phyloP scores from a whole-genome alignment of 768 basidiomycete genomes.

The Neoboletus brunneissimus region DNA sequence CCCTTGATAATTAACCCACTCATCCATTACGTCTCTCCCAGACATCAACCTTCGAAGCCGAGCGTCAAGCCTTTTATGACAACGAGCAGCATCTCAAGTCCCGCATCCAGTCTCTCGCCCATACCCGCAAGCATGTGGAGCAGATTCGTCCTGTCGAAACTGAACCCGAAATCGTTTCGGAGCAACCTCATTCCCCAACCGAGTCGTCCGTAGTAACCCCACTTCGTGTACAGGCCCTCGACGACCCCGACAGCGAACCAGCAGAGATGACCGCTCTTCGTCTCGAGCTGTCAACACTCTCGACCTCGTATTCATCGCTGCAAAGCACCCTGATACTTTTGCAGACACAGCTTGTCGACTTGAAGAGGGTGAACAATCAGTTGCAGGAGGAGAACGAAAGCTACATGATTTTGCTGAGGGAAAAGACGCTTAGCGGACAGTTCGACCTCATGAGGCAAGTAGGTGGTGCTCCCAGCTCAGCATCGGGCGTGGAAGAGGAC shows the following conservation, averaged over 20 bases:
- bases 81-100: conserved; percentile 92
- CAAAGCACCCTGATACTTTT: conserved; percentile 83
- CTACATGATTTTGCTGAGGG: conserved; percentile 90
- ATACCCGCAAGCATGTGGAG: conserved; percentile 58
- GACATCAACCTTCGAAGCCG: conserved; percentile 88
- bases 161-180: conserved; percentile 41
- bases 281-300: conserved; percentile 82
- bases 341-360: conserved; percentile 79
- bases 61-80: conserved; percentile 89
- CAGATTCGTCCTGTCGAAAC: conserved; percentile 32
- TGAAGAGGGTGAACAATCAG: conserved; percentile 84
- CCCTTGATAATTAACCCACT: conserved; percentile 14
- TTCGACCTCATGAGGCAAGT: conserved; percentile 75
- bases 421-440: conserved; percentile 87
- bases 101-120: conserved; percentile 76
- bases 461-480: conserved; percentile 42
- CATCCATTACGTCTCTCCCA: conserved; percentile 31
- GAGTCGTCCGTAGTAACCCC: conserved; percentile 22
- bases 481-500: conserved; percentile 41
- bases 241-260: conserved; percentile 72
- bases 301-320: conserved; percentile 79
- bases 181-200: conserved; percentile 32
- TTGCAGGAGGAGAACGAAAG: conserved; percentile 96
- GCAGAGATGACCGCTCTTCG: conserved; percentile 83
- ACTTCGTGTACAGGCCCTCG: conserved; percentile 44